Conservation (phyloP, 257 asterid genomes). For the Solanum ossicruentum region DNA sequence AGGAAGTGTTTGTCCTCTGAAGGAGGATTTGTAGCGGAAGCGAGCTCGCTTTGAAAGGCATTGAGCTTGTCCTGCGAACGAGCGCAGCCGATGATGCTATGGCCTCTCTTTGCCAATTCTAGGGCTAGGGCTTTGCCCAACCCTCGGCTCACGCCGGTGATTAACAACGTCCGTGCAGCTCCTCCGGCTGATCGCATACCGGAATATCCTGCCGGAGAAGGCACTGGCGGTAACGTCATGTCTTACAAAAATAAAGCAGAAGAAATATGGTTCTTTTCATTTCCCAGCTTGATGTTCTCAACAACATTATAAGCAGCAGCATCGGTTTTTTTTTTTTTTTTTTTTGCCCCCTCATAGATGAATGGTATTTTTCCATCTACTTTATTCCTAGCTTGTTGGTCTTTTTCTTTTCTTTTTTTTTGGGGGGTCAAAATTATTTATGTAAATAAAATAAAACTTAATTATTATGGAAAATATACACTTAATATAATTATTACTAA, state of each 20-base stretch:
- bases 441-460: too few species aligned
- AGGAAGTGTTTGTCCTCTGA: conserved; percentile 34
- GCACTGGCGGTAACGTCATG: conserved; percentile 14
- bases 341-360: too few species aligned
- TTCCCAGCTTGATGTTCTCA: not conserved
- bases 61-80: conserved; percentile 68
- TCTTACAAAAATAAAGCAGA: not conserved
- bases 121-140: conserved; percentile 86
- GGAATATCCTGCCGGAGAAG: conserved; percentile 20
- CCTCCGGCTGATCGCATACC: conserved; percentile 13
- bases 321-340: too few species aligned
- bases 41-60: conserved; percentile 62
- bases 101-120: conserved; percentile 82
- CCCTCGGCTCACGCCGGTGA: conserved; percentile 90
- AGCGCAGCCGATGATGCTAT: conserved; percentile 83
- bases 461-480: too few species aligned
- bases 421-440: too few species aligned
- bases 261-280: not conserved
- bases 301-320: not conserved
- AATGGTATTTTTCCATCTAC: too few species aligned
- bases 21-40: conserved; percentile 19
- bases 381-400: too few species aligned
- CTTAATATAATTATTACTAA: too few species aligned
- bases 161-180: conserved; percentile 43
- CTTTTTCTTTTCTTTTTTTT: too few species aligned